phyloP scores from a whole-genome alignment of 495 filamentous ascomycete genomes.

The Daldinia loculata region DNA sequence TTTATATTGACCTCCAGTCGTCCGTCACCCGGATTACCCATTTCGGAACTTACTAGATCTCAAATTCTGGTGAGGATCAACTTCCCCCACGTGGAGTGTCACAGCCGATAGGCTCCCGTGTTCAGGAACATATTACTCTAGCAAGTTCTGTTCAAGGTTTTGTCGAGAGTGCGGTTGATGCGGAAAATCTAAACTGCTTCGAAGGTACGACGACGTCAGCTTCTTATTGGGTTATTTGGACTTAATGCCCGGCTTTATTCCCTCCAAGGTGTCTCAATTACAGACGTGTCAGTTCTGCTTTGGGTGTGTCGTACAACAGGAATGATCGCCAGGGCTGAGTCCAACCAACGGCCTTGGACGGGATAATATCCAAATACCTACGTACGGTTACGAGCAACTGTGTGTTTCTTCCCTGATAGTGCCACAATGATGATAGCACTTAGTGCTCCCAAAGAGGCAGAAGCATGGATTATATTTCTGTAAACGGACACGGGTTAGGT shows the following conservation, averaged over 20 bases:
- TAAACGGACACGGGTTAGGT: slow-evolving; percentile 1
- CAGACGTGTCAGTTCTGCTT: slow-evolving; percentile 14
- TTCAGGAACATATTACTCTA: slow-evolving; percentile 15
- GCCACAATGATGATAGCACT: slow-evolving; percentile 7
- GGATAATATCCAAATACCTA: slow-evolving; percentile 29
- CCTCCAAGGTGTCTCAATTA: slow-evolving; percentile 20
- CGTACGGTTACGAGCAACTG: slow-evolving; percentile 12
- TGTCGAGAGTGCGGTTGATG: slow-evolving; percentile 23
- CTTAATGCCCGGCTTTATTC: slow-evolving; percentile 21
- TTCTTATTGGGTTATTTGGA: slow-evolving; percentile 23
- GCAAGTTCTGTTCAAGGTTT: slow-evolving; percentile 24
- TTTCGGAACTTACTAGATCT: slow-evolving; percentile 24
- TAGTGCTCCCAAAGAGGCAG: slow-evolving; percentile 3
- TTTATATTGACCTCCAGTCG: slow-evolving; percentile 39
- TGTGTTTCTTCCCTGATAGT: slow-evolving; percentile 7
- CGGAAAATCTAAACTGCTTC: slow-evolving; percentile 14
- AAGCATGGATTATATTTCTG: slow-evolving; percentile 18
- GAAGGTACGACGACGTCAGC: slow-evolving; percentile 8
- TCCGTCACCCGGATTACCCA: slow-evolving; percentile 31
- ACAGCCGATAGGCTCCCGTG: slow-evolving; percentile 26
- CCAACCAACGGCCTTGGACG: slow-evolving; percentile 5
- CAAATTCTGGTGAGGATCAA: slow-evolving; percentile 21
- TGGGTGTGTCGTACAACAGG: slow-evolving; percentile 33
- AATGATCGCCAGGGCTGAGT: slow-evolving; percentile 38
- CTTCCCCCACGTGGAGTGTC: slow-evolving; percentile 38